Conservation (phyloP, 2,329 filamentous ascomycete species). For the Sporothrix dimorphospora region DNA sequence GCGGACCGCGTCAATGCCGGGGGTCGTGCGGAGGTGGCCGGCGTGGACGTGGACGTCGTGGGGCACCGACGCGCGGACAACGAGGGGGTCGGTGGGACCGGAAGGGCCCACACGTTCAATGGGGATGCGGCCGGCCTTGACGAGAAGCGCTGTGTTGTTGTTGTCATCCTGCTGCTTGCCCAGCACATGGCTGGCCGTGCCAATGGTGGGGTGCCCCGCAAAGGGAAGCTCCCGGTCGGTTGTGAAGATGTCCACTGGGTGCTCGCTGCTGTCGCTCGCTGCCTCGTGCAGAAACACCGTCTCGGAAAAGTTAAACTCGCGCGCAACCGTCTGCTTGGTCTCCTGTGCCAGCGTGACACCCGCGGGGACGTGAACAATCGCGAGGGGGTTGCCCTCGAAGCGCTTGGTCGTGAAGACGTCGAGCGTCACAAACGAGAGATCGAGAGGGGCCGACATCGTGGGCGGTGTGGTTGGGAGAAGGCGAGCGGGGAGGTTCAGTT, state of each 20-base stretch:
- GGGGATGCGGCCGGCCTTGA: slow-evolving; percentile 60
- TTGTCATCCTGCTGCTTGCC: slow-evolving; percentile 33
- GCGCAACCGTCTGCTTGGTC: slow-evolving; percentile 61
- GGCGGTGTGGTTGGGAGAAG: neutral
- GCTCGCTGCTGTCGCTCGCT: slow-evolving; percentile 39
- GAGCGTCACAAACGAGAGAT: slow-evolving; percentile 55
- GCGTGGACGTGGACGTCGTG: slow-evolving; percentile 67
- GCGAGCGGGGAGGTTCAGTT: too few relatives aligned
- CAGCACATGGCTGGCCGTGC: slow-evolving; percentile 55
- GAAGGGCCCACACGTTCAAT: slow-evolving; percentile 41
- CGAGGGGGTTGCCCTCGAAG: slow-evolving; percentile 63
- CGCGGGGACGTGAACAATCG: slow-evolving; percentile 58
- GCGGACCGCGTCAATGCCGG: slow-evolving; percentile 37
- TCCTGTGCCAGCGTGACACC: slow-evolving; percentile 49
- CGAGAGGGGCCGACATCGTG: neutral
- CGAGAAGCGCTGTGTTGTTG: slow-evolving; percentile 44
- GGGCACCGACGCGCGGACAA: slow-evolving; percentile 66
- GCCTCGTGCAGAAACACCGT: slow-evolving; percentile 63
- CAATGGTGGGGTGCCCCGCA: slow-evolving; percentile 65
- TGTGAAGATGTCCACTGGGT: slow-evolving; percentile 63
- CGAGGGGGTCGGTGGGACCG: slow-evolving; percentile 45
- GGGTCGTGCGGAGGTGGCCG: slow-evolving; percentile 43
- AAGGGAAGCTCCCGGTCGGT: slow-evolving; percentile 59
- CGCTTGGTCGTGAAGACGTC: slow-evolving; percentile 60
- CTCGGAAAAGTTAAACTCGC: slow-evolving; percentile 67